These are phyloP conservation scores for Penicillium desertorum DNA, from an alignment of 495 filamentous ascomycete species.

Conservation along the genomic window DNA sequence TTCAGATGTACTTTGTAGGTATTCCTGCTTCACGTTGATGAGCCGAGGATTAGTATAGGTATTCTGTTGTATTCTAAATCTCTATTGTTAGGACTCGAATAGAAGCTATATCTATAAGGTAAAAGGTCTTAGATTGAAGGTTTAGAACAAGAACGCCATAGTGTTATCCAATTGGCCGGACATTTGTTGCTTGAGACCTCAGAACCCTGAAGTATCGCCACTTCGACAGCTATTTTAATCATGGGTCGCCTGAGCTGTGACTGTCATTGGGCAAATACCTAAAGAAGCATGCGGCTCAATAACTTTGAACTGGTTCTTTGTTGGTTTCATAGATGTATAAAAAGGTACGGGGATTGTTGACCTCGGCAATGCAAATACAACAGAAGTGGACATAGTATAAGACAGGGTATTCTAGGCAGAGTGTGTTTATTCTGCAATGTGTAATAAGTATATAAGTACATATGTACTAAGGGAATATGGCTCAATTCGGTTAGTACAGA, in stretches of 20 bases:
- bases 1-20: not conserved
- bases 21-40: not conserved
- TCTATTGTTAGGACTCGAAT: not conserved
- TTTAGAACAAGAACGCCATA: not conserved
- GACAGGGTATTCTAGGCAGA: not conserved
- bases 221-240: slow-evolving; percentile 7
- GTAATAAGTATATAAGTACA: not conserved
- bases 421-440: not conserved
- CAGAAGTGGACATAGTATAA: not conserved
- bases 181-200: slow-evolving; percentile 3
- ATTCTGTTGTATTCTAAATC: not conserved
- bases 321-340: not conserved
- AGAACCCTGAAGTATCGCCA: slow-evolving; percentile 13
- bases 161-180: slow-evolving; percentile 12
- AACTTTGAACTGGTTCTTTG: not conserved
- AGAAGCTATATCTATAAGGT: not conserved
- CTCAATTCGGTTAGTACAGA: not conserved
- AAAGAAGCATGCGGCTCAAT: slow-evolving; percentile 5
- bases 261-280: not conserved
- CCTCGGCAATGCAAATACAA: slow-evolving; percentile 4
- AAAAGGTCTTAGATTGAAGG: not conserved
- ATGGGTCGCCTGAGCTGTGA: not conserved
- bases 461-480: not conserved
- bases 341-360: not conserved
- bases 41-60: not conserved